Percentiles rank a stretch among this genome's conserved stretches.
phyloP scores from a whole-genome alignment of 1,139 yeast genomes.

The Debaryomyces coudertii region DNA sequence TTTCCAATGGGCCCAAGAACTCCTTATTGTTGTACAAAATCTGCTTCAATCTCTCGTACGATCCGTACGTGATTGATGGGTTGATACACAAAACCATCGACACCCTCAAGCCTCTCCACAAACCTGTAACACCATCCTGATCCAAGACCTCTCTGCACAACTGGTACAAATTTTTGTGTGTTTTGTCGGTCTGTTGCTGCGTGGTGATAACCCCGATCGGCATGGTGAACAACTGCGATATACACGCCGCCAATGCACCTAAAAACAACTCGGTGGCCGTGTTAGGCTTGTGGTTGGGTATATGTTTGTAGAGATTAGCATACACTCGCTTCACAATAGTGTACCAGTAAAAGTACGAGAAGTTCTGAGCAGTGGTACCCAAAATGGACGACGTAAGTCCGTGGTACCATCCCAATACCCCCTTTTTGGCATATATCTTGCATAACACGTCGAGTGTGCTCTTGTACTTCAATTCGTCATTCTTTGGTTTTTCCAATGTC shows the following conservation, averaged over 20 bases:
- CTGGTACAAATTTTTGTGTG: slow-evolving; percentile 44
- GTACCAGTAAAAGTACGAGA: slow-evolving; percentile 88
- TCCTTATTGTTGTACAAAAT: slow-evolving; percentile 51
- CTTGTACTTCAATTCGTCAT: slow-evolving; percentile 39
- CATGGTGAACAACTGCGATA: slow-evolving; percentile 80
- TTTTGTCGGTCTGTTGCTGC: slow-evolving; percentile 71
- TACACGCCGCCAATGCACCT: slow-evolving; percentile 85
- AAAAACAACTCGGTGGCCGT: slow-evolving; percentile 74
- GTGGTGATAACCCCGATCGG: slow-evolving; percentile 85
- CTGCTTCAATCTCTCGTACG: slow-evolving; percentile 70
- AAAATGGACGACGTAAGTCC: slow-evolving; percentile 72
- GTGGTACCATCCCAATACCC: slow-evolving; percentile 72
- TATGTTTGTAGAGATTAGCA: slow-evolving; percentile 43
- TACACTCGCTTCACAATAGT: slow-evolving; percentile 69
- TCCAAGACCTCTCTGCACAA: slow-evolving; percentile 58
- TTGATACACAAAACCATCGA: slow-evolving; percentile 77
- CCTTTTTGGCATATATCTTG: slow-evolving; percentile 60
- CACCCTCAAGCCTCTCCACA: slow-evolving; percentile 87
- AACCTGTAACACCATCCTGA: slow-evolving; percentile 73
- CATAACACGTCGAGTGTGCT: slow-evolving; percentile 65
- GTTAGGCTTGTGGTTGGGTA: slow-evolving; percentile 46
- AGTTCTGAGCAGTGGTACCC: slow-evolving; percentile 79
- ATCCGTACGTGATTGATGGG: slow-evolving; percentile 87
- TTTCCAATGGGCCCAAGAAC: slow-evolving; percentile 63
- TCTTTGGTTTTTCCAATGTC: slow-evolving; percentile 21